Evolutionary conservation across 2,329 filamentous ascomycete genomes (phyloP).

Genomic region (Pestalotiopsis fici): DNA sequence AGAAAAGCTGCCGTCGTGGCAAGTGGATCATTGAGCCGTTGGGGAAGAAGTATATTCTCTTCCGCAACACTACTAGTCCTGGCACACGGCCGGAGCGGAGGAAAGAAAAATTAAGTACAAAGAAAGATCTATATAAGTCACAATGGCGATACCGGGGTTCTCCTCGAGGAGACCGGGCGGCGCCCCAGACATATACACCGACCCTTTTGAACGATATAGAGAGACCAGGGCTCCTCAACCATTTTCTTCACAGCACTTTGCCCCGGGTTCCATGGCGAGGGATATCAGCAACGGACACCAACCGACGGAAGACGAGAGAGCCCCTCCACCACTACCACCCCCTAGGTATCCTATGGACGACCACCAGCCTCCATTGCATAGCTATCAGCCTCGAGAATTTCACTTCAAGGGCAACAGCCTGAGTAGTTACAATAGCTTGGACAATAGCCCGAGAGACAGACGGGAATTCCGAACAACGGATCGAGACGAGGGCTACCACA

Average conservation of each 20-base stretch:
- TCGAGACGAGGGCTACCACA: conserved; percentile 34
- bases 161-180: conserved; percentile 29
- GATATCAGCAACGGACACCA: conserved; percentile 32
- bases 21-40: not conserved
- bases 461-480: conserved; percentile 21
- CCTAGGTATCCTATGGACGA: conserved; percentile 24
- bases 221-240: conserved; percentile 20
- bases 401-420: not conserved
- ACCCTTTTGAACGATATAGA: conserved; percentile 22
- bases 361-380: not conserved
- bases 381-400: not conserved
- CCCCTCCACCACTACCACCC: conserved; percentile 37
- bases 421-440: conserved; percentile 24
- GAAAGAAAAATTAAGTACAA: not conserved
- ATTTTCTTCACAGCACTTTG: conserved; percentile 26
- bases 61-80: not conserved
- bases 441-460: conserved; percentile 25
- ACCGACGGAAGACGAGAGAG: conserved; percentile 29
- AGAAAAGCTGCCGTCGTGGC: not conserved
- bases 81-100: not conserved
- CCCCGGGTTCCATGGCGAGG: conserved; percentile 35
- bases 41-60: not conserved
- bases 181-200: conserved; percentile 30
- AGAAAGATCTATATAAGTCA: conserved; percentile 6
- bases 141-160: conserved; percentile 31